Conservation (phyloP, 805 yeast genomes). For the Torulaspora maleeae region DNA sequence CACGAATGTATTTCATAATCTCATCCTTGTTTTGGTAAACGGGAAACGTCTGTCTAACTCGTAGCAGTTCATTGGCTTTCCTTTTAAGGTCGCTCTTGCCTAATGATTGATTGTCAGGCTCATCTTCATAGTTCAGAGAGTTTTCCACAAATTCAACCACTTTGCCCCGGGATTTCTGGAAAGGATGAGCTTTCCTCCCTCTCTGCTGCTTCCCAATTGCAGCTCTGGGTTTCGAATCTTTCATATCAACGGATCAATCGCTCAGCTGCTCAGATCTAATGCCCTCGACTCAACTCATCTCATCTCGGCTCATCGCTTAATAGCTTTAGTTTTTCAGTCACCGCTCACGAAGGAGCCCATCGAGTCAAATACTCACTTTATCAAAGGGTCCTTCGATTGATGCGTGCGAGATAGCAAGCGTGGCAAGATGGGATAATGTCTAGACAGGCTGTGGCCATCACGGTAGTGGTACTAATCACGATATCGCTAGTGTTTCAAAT, state of each 20-base stretch:
- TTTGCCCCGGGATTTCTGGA: slow-evolving; percentile 21
- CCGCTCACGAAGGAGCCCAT: neutral
- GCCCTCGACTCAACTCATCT: slow-evolving; percentile 4
- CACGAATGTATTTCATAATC: slow-evolving; percentile 49
- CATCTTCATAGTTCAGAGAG: slow-evolving; percentile 31
- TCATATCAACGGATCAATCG: slow-evolving; percentile 2
- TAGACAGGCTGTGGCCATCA: slow-evolving; percentile 1
- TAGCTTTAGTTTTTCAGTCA: slow-evolving; percentile 4
- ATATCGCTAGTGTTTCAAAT: slow-evolving; percentile 55
- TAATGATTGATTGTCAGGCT: slow-evolving; percentile 9
- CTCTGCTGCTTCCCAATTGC: neutral
- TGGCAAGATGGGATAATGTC: slow-evolving; percentile 1
- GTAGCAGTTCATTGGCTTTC: slow-evolving; percentile 43
- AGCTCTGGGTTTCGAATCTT: neutral
- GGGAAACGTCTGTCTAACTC: slow-evolving; percentile 59
- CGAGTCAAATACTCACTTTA: neutral
- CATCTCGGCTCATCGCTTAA: slow-evolving; percentile 15
- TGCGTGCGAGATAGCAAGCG: neutral
- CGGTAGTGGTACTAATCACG: slow-evolving; percentile 32
- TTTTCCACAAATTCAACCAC: slow-evolving; percentile 38
- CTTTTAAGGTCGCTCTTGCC: slow-evolving; percentile 33
- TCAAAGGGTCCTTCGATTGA: neutral
- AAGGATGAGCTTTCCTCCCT: slow-evolving; percentile 14
- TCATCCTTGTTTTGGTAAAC: slow-evolving; percentile 67
- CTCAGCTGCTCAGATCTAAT: neutral